phyloP scores from a whole-genome alignment of 371 early-diverging fungal species.

The Mucor sp. region DNA sequence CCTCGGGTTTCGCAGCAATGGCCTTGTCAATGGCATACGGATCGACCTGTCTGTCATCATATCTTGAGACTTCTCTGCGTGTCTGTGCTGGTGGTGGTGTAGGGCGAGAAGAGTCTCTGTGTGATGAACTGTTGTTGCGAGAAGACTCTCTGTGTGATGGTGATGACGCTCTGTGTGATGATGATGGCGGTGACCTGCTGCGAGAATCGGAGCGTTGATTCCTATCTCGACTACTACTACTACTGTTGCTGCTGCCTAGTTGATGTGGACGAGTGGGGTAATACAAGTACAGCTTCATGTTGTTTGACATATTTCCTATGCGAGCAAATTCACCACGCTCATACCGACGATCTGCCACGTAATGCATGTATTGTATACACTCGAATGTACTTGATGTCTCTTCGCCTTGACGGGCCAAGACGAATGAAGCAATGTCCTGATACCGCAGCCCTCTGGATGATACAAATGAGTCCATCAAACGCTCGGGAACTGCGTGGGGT shows the following conservation, averaged over 20 bases:
- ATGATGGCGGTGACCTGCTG: not conserved
- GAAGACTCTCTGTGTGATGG: too few species aligned
- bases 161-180: too few species aligned
- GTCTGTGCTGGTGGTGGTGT: too few species aligned
- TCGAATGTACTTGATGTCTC: not conserved
- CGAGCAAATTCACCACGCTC: not conserved
- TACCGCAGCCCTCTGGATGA: not conserved
- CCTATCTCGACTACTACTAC: not conserved
- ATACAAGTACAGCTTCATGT: not conserved
- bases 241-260: not conserved
- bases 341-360: not conserved
- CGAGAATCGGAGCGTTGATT: too few species aligned
- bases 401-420: not conserved
- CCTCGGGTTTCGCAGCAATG: not conserved
- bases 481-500: not conserved
- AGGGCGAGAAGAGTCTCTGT: too few species aligned
- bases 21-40: not conserved
- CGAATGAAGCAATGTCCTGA: not conserved
- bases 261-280: not conserved
- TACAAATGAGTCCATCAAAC: not conserved
- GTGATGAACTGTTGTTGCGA: too few species aligned
- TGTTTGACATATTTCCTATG: not conserved
- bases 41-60: not conserved
- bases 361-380: not conserved
- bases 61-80: not conserved